These are phyloP conservation scores for Craterostigma plantagineum DNA, from an alignment of 257 asterid species.

Conservation along the genomic window DNA sequence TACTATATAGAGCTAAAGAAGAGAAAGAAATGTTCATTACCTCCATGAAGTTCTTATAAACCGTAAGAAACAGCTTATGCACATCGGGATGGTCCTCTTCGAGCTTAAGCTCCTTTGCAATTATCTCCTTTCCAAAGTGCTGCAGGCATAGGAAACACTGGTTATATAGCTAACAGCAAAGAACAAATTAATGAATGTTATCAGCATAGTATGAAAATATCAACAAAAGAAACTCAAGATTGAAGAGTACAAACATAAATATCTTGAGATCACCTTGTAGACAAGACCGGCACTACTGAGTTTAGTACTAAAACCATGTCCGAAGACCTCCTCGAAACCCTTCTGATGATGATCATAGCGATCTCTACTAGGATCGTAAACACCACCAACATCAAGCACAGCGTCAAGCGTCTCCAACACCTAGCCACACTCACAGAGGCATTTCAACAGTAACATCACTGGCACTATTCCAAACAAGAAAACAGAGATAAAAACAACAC, in stretches of 20 bases:
- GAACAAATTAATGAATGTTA: no score
- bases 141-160: conserved; percentile 13
- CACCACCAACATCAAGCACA: conserved; percentile 89
- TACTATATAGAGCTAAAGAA: no score
- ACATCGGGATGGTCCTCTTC: conserved; percentile 68
- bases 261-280: conserved; percentile 36
- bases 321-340: conserved; percentile 75
- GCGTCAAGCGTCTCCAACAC: conserved; percentile 74
- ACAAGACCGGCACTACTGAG: conserved; percentile 96
- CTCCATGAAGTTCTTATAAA: conserved; percentile 95
- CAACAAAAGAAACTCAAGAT: no score
- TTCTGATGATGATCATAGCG: conserved; percentile 87
- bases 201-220: no score
- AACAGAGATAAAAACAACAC: neutral
- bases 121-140: conserved; percentile 91
- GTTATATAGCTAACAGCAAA: neutral
- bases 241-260: no score
- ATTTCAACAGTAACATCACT: no score
- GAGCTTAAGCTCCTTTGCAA: conserved; percentile 72
- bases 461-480: neutral
- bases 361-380: conserved; percentile 46
- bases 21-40: conserved; percentile 11
- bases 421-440: conserved; percentile 11
- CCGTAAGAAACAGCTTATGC: conserved; percentile 48
- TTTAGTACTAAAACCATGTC: conserved; percentile 69